A percentile compares a stretch with the other conserved stretches of the same genome.
Evolutionary conservation across 2,329 filamentous ascomycete species (phyloP).

Genomic region (Cladosporium oxysporum): DNA sequence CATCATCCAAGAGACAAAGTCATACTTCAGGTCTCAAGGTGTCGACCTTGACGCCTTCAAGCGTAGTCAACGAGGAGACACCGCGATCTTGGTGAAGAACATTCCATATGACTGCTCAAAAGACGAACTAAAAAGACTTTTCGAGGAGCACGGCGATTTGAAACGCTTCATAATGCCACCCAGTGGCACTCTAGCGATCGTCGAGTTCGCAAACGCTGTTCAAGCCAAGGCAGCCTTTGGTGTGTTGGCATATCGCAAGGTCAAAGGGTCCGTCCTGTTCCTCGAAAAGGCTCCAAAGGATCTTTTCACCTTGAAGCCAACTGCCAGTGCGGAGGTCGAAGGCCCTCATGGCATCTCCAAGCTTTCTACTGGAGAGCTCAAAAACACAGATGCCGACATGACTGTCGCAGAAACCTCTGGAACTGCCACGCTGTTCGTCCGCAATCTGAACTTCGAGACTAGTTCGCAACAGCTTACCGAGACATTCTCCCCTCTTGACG

Average conservation of each 20-base stretch:
- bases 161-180: slow-evolving; percentile 87
- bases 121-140: slow-evolving; percentile 76
- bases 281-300: slow-evolving; percentile 90
- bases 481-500: slow-evolving; percentile 77
- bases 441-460: slow-evolving; percentile 91
- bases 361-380: slow-evolving; percentile 67
- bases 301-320: slow-evolving; percentile 58
- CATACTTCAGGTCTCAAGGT: slow-evolving; percentile 83
- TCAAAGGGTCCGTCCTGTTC: slow-evolving; percentile 89
- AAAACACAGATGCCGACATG: slow-evolving; percentile 55
- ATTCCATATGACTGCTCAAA: slow-evolving; percentile 80
- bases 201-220: slow-evolving; percentile 77
- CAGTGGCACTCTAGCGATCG: slow-evolving; percentile 87
- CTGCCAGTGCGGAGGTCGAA: slow-evolving; percentile 32
- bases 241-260: slow-evolving; percentile 81
- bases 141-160: slow-evolving; percentile 83
- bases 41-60: slow-evolving; percentile 93
- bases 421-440: slow-evolving; percentile 74
- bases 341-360: slow-evolving; percentile 52
- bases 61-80: slow-evolving; percentile 78
- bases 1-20: slow-evolving; percentile 92
- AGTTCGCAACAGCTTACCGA: slow-evolving; percentile 74
- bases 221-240: slow-evolving; percentile 83
- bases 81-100: slow-evolving; percentile 89
- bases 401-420: slow-evolving; percentile 60